Evolutionary conservation across 306 rosid species (phyloP), one percentile per base, ranked within the genome.

Genomic region (Begonia masoniana): DNA sequence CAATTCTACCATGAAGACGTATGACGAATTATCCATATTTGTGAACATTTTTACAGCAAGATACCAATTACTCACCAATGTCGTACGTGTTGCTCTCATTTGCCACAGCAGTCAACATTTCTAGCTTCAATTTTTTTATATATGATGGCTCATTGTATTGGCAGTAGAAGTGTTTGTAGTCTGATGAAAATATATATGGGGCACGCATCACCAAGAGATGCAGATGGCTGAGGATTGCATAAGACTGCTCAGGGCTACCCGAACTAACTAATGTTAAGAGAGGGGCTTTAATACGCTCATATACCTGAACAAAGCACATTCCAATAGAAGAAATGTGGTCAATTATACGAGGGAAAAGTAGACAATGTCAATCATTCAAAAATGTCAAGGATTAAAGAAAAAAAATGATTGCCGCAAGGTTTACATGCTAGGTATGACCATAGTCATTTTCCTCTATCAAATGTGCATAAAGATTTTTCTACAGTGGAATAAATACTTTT

Each of bases 191-290:
- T 79, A 92, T 78, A 75, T 62, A 92, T 57, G 99, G 96, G 52
- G 99, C 96, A 66, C 99, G 99, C 87, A 83, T 77, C 80, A 92
- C 99, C 84, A 92, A 76, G 65, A 92, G 78, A 79, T 92, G 99
- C 70, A 92, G 76, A 74, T 92, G 99, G 57, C 96, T 86, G 65
- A 92, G 71, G 79, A 92, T 85, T 7, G 96, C 99, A 70, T 86
- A 92, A 50, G 99, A 92, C 76, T 83, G 99, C 67, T 92, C 96
- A 15, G 96, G 93, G 79, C 99, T 92, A 77, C 99, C 99, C 15
- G 96, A 86, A 63, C 99, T 86, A 82, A 92, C 96, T 66, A 81
- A 78, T 64, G 99, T 92, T 61, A 92, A 65, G 47, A 86, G 96
- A 64, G 99, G 99, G 46, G 99, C 99, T 74, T 92, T 92, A 60